Conservation (phyloP, 768 basidiomycete genomes). For the Mycena chlorophos region DNA sequence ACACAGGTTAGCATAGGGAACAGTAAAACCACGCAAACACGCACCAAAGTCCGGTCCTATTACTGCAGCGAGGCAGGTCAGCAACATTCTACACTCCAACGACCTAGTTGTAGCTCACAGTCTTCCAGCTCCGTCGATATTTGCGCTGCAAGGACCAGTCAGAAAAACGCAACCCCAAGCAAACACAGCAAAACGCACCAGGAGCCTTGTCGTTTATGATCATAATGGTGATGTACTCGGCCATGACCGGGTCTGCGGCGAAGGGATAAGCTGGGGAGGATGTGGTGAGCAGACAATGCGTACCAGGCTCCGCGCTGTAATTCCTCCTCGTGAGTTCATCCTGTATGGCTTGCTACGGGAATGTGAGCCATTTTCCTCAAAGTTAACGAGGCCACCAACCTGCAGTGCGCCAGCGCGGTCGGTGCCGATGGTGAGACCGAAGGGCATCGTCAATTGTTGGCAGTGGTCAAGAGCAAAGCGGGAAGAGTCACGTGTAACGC, state of each 20-base stretch:
- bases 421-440: conserved; percentile 77
- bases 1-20: conserved; percentile 17
- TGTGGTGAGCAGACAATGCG: conserved; percentile 25
- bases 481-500: not conserved
- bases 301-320: conserved; percentile 76
- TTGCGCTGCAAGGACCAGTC: conserved; percentile 56
- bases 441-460: conserved; percentile 61
- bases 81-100: not conserved
- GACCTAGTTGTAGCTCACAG: conserved; percentile 44
- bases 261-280: conserved; percentile 18
- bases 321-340: conserved; percentile 76
- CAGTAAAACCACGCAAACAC: conserved; percentile 19
- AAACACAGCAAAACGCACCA: conserved; percentile 51
- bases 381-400: conserved; percentile 37
- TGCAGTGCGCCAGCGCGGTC: conserved; percentile 73
- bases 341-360: conserved; percentile 69
- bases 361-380: conserved; percentile 5
- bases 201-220: conserved; percentile 88
- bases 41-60: conserved; percentile 84
- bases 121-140: conserved; percentile 88
- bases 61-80: conserved; percentile 33
- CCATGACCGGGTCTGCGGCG: conserved; percentile 78
- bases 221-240: conserved; percentile 94
- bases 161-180: conserved; percentile 4
- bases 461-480: not conserved